Evolutionary conservation across 2,329 filamentous ascomycete species (phyloP), one percentile per base, ranked within the genome.

Genomic region (Paracoccidioides brasiliensis): DNA sequence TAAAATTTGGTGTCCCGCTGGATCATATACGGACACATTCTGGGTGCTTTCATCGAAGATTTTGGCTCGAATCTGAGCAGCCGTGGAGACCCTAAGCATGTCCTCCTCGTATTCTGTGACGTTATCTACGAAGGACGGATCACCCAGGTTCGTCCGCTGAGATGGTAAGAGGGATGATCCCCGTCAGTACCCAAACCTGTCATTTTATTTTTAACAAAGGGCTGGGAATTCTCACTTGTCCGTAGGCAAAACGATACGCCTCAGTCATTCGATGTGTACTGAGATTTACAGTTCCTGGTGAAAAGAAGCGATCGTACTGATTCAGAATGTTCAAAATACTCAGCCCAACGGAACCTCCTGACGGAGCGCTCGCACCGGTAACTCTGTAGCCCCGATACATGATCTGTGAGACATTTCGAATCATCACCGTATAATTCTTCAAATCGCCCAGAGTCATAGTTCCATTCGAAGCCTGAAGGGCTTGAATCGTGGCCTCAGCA

Each of bases 241-340:
- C 90, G 67, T 96, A 97, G 2, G 82, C 90, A 68, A 95, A 97
- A 28, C 89, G 81, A 74, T 95, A 88, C 10, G 90, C 86, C 75
- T 97, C 93, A 64, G 89, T 82, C 60, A 95, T 79, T 12, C 87
- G 81, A 70, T 97, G 93, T 0, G 84, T 85, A 41, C 84, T 88
- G 0, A 94, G 72, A 62, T 88, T 84, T 22, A 79, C 61, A 15
- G 70, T 72, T 45, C 80, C 72, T 1, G 77, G 70, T 10, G 81
- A 72, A 15, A 81, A 83, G 50, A 91, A 82, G 41, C 73, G 69
- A 0, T 79, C 72, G 64, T 89, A 94, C 15, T 87, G 85, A 68
- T 91, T 85, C 69, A 96, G 79, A 37, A 84, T 89, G 66, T 95
- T 95, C 64, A 97, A 75, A 2, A 85, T 83, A 55, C 81, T 83